phyloP scores from a whole-genome alignment of 495 filamentous ascomycete genomes.

The Diplogelasinospora grovesii region DNA sequence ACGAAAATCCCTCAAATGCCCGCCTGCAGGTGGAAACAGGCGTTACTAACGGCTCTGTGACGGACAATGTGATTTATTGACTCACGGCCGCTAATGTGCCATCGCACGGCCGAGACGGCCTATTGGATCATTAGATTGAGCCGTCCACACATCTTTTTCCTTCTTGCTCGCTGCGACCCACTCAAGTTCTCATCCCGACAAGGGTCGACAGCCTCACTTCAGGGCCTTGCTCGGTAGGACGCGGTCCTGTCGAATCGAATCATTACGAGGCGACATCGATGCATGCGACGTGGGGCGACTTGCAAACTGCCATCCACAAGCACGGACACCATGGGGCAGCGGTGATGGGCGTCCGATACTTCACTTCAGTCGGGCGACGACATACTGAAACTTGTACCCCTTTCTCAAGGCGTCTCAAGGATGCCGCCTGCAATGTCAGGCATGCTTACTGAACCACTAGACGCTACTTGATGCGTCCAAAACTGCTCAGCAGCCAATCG shows the following conservation, averaged over 20 bases:
- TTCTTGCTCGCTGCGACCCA: background rate
- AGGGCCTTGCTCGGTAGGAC: conserved; percentile 13
- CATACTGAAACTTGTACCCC: too few species aligned
- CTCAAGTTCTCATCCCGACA: conserved; percentile 4
- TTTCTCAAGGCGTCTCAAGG: too few species aligned
- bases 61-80: background rate
- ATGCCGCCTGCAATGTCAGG: too few species aligned
- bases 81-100: background rate
- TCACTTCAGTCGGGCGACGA: too few species aligned
- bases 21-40: too few species aligned
- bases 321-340: too few species aligned
- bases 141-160: background rate
- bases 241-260: conserved; percentile 20
- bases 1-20: too few species aligned
- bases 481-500: too few species aligned
- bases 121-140: background rate
- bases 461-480: too few species aligned
- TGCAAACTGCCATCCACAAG: background rate
- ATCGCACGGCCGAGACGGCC: background rate
- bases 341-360: too few species aligned
- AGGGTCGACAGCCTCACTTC: conserved; percentile 25
- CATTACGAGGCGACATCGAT: conserved; percentile 14
- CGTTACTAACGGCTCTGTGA: too few species aligned
- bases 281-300: conserved; percentile 16
- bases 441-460: too few species aligned